phyloP scores from a whole-genome alignment of 768 basidiomycete genomes.

The Hericium erinaceus region DNA sequence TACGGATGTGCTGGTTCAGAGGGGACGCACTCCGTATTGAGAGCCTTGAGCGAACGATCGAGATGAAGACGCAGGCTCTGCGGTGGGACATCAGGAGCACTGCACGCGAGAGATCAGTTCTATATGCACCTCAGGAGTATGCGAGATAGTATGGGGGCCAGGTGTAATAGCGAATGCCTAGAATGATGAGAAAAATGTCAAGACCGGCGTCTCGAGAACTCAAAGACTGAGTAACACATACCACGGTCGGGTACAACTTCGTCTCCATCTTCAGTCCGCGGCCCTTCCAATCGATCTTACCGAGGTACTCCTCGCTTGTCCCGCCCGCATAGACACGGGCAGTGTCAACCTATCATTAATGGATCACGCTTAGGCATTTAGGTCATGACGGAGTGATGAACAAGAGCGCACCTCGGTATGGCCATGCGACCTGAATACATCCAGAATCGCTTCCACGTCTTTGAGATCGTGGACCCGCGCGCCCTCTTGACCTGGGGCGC shows the following conservation, averaged over 20 bases:
- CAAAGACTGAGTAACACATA: slow-evolving; percentile 6
- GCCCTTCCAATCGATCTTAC: slow-evolving; percentile 37
- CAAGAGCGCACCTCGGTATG: slow-evolving; percentile 36
- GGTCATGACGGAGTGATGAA: neutral
- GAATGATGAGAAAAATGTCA: neutral
- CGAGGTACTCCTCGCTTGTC: slow-evolving; percentile 33
- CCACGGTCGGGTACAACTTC: slow-evolving; percentile 40
- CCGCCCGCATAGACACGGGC: slow-evolving; percentile 20
- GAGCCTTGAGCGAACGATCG: slow-evolving; percentile 30
- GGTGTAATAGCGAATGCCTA: too few relatives aligned
- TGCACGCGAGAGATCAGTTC: too few relatives aligned
- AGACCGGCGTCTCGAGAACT: neutral
- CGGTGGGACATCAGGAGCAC: neutral
- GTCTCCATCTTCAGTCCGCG: slow-evolving; percentile 50
- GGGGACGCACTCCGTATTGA: slow-evolving; percentile 33
- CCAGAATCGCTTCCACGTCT: slow-evolving; percentile 42
- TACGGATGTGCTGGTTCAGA: neutral
- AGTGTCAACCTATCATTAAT: slow-evolving; percentile 19
- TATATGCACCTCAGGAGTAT: slow-evolving; percentile 17
- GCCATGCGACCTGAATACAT: slow-evolving; percentile 44
- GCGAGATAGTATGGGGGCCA: slow-evolving; percentile 7
- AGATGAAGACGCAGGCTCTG: slow-evolving; percentile 28
- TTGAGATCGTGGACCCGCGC: slow-evolving; percentile 40
- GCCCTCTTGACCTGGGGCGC: slow-evolving; percentile 35
- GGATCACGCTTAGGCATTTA: neutral